Evolutionary conservation across 805 yeast species (phyloP), one percentile per base, ranked within the genome.

Genomic region (Saccharomycopsis guyanensis): DNA sequence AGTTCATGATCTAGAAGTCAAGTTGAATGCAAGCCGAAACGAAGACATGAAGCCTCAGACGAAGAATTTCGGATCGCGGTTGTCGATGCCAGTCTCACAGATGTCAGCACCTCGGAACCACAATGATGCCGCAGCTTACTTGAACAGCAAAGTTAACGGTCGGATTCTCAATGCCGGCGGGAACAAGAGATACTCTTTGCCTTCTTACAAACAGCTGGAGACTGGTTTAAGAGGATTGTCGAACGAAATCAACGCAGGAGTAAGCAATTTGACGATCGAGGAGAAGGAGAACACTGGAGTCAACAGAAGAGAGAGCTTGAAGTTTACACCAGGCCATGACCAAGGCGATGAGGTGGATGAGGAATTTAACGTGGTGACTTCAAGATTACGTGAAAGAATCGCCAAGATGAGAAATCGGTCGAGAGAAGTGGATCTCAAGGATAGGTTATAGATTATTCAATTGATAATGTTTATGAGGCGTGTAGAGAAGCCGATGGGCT

Each of bases 1-100:
- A 53, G 69, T 76, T 10, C 58, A 69, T 27, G 78, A 76, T 48
- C 60, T 82, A 47, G 82, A 78, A 56, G 72, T 70, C 49, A 75
- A 70, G 43, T 56, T 66, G 16, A 32, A 44, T 18, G 18, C 37
- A 8, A 15, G 20, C 7, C 6, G 8, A 5, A 15, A 6, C 19
- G 10, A 6, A 5, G 20, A 8, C 20, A 15, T 7, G 7, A 33
- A 33, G 6, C 19, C 10, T 33, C 37, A 33, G 20, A 10, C 13
- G 32, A 33, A 33, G 10, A 33, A 8, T 8, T 33, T 6, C 59
- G 59, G 24, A 5, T 39, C 47, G 13, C 34, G 50, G 37, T 24
- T 42, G 8, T 37, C 50, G 31, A 35, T 43, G 41, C 50, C 50
- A 33, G 16, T 20, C 12, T 40, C 37, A 15, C 20, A 15, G 20